phyloP scores from a whole-genome alignment of 257 asterid genomes.

The Fraxinus anomala region DNA sequence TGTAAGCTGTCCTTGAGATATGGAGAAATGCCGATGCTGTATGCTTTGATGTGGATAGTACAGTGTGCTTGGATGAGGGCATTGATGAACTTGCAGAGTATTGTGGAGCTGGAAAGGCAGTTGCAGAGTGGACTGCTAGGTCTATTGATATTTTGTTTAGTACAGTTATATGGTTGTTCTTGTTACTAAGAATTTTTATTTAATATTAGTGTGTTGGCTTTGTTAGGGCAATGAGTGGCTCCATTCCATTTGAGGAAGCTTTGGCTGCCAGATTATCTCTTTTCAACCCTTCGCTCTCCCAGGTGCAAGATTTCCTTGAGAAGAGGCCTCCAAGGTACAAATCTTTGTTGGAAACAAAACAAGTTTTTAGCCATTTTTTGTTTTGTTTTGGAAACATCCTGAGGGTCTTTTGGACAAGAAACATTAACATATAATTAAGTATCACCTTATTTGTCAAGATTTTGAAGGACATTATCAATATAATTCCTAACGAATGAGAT shows the following conservation, averaged over 20 bases:
- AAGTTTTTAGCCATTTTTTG: no score
- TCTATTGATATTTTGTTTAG: slow-evolving; percentile 18
- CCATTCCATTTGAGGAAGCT: slow-evolving; percentile 94
- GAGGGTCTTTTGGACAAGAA: not conserved
- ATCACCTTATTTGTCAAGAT: slow-evolving; percentile 13
- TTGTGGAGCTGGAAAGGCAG: slow-evolving; percentile 98
- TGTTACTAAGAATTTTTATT: slow-evolving; percentile 7
- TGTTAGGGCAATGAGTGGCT: slow-evolving; percentile 91
- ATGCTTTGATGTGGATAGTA: slow-evolving; percentile 98
- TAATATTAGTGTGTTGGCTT: slow-evolving; percentile 23
- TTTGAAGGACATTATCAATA: not conserved
- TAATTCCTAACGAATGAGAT: not conserved
- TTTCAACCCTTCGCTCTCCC: slow-evolving; percentile 76
- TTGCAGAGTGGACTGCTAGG: slow-evolving; percentile 96
- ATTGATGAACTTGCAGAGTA: slow-evolving; percentile 96
- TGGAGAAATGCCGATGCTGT: slow-evolving; percentile 80
- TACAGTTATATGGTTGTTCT: not conserved
- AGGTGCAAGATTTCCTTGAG: slow-evolving; percentile 73
- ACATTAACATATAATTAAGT: not conserved
- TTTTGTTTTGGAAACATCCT: no score
- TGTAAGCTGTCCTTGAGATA: slow-evolving; percentile 67
- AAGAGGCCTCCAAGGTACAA: slow-evolving; percentile 80
- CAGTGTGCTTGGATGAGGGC: slow-evolving; percentile 95
- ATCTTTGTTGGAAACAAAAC: not conserved
- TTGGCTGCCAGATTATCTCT: slow-evolving; percentile 85